Percentiles rank a stretch among this genome's conserved stretches.
phyloP scores from a whole-genome alignment of 495 filamentous ascomycete genomes.

The Xylaria acuta region DNA sequence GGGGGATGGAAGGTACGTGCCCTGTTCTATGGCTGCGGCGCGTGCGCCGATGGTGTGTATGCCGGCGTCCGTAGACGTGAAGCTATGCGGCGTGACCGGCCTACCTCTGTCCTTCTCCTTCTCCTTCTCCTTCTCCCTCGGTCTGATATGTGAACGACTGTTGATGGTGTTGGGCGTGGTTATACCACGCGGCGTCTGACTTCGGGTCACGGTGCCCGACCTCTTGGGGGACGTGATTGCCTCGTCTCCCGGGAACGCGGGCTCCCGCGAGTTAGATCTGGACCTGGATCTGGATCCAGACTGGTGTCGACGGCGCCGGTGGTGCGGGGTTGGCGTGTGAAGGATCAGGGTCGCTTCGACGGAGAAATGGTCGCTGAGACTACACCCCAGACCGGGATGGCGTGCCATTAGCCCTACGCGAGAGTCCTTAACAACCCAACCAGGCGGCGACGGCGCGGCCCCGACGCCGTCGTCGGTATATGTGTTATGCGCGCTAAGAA shows the following conservation, averaged over 20 bases:
- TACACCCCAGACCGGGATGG: constrained; percentile 82
- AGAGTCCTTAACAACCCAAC: constrained; percentile 71
- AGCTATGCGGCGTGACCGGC: constrained; percentile 44
- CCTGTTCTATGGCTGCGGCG: constrained; percentile 47
- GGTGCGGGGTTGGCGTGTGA: constrained; percentile 34
- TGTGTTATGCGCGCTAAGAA: constrained; percentile 25
- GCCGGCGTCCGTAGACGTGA: constrained; percentile 73
- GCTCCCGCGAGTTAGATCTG: background rate
- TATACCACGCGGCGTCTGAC: constrained; percentile 23
- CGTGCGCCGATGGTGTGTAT: constrained; percentile 71
- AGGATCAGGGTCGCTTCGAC: constrained; percentile 71
- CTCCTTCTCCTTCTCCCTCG: background rate
- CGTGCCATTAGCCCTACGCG: constrained; percentile 81
- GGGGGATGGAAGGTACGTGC: constrained; percentile 48
- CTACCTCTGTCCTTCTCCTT: constrained; percentile 19
- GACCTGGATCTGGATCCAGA: constrained; percentile 14
- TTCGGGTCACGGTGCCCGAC: constrained; percentile 24
- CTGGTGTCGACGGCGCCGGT: constrained; percentile 7
- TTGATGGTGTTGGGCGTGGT: constrained; percentile 24
- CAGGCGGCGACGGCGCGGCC: constrained; percentile 33
- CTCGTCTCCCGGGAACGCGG: background rate
- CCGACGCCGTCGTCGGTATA: constrained; percentile 34
- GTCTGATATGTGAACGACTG: background rate
- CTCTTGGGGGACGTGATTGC: constrained; percentile 33
- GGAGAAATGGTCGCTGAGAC: constrained; percentile 91